Evolutionary conservation across 768 basidiomycete species (phyloP).

Genomic region (Suillus fuscotomentosus): DNA sequence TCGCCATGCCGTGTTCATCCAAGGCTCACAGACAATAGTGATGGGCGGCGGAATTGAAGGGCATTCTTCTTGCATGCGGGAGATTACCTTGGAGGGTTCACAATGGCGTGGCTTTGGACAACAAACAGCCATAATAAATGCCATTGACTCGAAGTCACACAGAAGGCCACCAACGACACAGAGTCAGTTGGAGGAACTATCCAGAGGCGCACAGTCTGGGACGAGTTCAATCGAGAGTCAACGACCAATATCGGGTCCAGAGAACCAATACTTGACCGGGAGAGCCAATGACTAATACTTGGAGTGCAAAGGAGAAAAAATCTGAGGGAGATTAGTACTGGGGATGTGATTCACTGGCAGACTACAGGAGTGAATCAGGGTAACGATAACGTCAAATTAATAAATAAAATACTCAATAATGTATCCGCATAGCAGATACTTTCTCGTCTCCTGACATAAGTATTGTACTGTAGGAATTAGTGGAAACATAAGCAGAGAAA

Average conservation of each 20-base stretch:
- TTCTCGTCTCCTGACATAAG: too few species aligned
- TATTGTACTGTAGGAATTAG: too few species aligned
- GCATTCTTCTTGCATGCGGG: neutral
- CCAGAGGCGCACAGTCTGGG: neutral
- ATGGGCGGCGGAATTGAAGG: neutral
- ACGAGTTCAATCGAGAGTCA: too few species aligned
- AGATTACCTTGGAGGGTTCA: neutral
- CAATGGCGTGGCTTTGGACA: neutral
- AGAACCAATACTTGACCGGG: too few species aligned
- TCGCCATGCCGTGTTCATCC: neutral
- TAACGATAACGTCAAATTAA: neutral
- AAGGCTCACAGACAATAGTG: neutral
- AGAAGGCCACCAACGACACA: neutral
- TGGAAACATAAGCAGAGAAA: too few species aligned
- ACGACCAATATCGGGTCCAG: too few species aligned
- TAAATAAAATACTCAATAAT: neutral
- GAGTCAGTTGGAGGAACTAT: neutral
- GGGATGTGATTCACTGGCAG: neutral
- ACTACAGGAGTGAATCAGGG: neutral
- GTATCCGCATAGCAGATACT: too few species aligned
- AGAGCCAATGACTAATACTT: too few species aligned
- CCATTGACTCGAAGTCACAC: neutral
- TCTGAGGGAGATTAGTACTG: neutral
- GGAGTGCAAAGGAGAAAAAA: neutral
- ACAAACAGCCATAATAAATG: neutral